Evolutionary conservation across 352 stramenopile genomes (phyloP).

Genomic region (Pythium dissotocum): DNA sequence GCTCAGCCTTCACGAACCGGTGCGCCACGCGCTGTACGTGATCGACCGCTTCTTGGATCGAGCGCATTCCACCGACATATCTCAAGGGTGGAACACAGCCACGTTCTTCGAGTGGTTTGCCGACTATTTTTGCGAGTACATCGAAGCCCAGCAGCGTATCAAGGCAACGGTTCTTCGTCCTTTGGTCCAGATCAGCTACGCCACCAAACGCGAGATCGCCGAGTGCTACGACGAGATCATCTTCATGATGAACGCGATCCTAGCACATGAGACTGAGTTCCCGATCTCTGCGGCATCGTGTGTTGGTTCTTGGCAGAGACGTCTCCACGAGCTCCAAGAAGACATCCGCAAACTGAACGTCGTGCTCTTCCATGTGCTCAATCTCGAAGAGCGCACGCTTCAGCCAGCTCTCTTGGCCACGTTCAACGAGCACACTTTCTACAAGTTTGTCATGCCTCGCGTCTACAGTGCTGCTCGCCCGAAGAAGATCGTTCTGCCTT

Average conservation of each 20-base stretch:
- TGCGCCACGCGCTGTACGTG: conserved; percentile 81
- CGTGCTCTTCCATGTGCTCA: conserved; percentile 62
- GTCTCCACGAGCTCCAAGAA: conserved; percentile 51
- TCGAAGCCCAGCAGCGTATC: conserved; percentile 64
- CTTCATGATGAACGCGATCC: conserved; percentile 57
- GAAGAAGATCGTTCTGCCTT: conserved; percentile 73
- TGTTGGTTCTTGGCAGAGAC: conserved; percentile 44
- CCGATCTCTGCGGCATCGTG: conserved; percentile 49
- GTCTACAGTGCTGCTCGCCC: conserved; percentile 64
- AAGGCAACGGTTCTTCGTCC: conserved; percentile 65
- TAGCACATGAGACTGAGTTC: conserved; percentile 54
- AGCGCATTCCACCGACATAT: conserved; percentile 33
- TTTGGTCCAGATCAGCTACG: conserved; percentile 50
- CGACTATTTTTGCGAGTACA: conserved; percentile 72
- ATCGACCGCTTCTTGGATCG: conserved; percentile 82
- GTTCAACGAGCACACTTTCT: conserved; percentile 74
- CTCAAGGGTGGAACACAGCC: conserved; percentile 23
- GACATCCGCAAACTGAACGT: conserved; percentile 78
- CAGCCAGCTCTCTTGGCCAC: conserved; percentile 59
- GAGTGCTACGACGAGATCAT: conserved; percentile 73
- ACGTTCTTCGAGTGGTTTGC: conserved; percentile 81
- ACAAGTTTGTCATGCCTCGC: conserved; percentile 73
- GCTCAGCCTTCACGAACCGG: conserved; percentile 70
- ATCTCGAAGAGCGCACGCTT: conserved; percentile 64
- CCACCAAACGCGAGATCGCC: conserved; percentile 58